These are phyloP conservation scores for Whalleya microplaca DNA, from an alignment of 2,329 filamentous ascomycete genomes.

Conservation along the genomic window DNA sequence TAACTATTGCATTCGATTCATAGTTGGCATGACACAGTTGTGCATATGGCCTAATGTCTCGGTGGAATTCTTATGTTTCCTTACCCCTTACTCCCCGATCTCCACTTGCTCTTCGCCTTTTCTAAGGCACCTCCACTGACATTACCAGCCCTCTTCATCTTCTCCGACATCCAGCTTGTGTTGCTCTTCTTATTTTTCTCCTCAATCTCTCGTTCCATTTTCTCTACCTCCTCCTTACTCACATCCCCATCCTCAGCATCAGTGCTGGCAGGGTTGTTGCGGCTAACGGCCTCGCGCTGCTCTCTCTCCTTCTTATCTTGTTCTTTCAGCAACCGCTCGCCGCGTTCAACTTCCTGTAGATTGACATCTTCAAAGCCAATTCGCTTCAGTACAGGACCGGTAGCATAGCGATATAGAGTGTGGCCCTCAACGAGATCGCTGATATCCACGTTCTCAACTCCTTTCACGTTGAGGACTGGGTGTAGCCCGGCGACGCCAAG, in stretches of 20 bases:
- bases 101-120: neutral
- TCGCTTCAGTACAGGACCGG: constrained; percentile 68
- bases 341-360: constrained; percentile 38
- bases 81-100: neutral
- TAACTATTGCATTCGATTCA: no score
- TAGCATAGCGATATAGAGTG: constrained; percentile 69
- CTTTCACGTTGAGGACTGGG: constrained; percentile 66
- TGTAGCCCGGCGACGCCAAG: constrained; percentile 85
- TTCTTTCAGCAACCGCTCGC: constrained; percentile 26
- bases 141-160: neutral
- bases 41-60: neutral
- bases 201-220: constrained; percentile 22
- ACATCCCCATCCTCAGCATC: constrained; percentile 6
- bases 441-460: constrained; percentile 70
- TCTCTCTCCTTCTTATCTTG: constrained; percentile 32
- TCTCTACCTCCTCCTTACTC: constrained; percentile 21
- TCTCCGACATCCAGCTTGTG: neutral
- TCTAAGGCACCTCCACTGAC: neutral
- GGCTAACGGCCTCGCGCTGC: constrained; percentile 27
- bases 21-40: no score
- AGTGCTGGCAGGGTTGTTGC: neutral
- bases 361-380: constrained; percentile 72
- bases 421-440: constrained; percentile 71
- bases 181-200: constrained; percentile 9
- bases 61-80: neutral